These are phyloP conservation scores for Euphorbia schlechtendalii DNA, from an alignment of 441 rosid genomes.

Conservation along the genomic window DNA sequence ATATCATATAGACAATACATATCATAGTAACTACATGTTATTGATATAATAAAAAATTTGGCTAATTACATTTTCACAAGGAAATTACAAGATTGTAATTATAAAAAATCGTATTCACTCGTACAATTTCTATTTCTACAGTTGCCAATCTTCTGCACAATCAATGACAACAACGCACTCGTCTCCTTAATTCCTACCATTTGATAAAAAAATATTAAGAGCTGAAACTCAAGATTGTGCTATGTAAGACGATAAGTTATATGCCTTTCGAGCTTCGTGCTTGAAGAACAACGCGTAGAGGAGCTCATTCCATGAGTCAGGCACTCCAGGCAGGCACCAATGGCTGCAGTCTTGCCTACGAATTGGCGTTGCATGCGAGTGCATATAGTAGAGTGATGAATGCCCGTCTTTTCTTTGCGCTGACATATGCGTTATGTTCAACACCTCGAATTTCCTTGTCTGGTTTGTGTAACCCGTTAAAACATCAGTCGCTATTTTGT, in stretches of 20 bases:
- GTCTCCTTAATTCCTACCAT: neutral
- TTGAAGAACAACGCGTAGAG: slow-evolving; percentile 60
- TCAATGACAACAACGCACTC: neutral
- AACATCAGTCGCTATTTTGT: slow-evolving; percentile 39
- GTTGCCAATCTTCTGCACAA: slow-evolving; percentile 1
- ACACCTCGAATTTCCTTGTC: slow-evolving; percentile 26
- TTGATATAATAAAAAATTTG: neutral
- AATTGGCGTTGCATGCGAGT: slow-evolving; percentile 46
- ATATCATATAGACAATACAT: too few species aligned
- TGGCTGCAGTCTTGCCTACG: slow-evolving; percentile 94
- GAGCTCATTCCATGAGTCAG: slow-evolving; percentile 90
- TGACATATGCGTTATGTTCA: slow-evolving; percentile 66
- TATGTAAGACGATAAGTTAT: slow-evolving; percentile 21
- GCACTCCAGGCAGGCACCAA: slow-evolving; percentile 96
- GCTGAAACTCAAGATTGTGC: slow-evolving; percentile 19
- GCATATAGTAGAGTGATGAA: slow-evolving; percentile 63
- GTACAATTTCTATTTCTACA: neutral
- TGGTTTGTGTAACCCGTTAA: slow-evolving; percentile 33
- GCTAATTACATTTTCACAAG: slow-evolving; percentile 7
- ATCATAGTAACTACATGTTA: too few species aligned
- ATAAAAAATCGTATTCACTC: neutral
- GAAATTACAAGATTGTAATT: slow-evolving; percentile 3
- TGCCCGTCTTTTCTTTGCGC: slow-evolving; percentile 88
- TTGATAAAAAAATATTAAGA: neutral
- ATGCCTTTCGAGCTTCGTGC: slow-evolving; percentile 24